Conservation (phyloP, 257 asterid species). For the Nicotiana undulata region DNA sequence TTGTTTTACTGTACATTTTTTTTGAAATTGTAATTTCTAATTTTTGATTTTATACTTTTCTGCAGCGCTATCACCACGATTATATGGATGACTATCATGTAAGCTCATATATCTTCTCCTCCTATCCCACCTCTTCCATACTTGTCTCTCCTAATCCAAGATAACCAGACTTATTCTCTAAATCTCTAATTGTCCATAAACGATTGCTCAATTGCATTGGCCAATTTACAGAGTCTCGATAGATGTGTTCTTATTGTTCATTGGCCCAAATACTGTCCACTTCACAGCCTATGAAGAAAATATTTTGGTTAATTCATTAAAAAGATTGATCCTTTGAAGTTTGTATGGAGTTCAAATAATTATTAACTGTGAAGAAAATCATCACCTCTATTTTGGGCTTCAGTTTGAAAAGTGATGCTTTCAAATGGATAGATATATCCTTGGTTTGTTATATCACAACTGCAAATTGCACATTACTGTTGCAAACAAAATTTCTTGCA, state of each 20-base stretch:
- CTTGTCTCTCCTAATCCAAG: neutral
- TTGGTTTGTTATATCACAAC: neutral
- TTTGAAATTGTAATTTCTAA: slow-evolving; percentile 3
- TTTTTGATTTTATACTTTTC: slow-evolving; percentile 10
- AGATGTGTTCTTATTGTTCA: neutral
- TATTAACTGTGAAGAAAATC: neutral
- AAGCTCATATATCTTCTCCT: slow-evolving; percentile 18
- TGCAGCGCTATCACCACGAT: slow-evolving; percentile 59
- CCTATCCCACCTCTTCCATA: neutral
- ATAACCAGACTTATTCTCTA: neutral
- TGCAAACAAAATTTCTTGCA: neutral
- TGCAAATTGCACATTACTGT: neutral
- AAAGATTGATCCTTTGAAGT: neutral
- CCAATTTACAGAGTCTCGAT: neutral
- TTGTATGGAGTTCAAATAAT: neutral
- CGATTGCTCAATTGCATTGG: neutral
- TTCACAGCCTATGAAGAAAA: neutral
- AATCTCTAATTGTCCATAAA: neutral
- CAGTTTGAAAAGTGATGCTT: neutral
- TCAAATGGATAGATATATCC: neutral
- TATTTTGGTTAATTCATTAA: neutral
- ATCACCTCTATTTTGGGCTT: neutral
- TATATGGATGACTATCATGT: slow-evolving; percentile 85
- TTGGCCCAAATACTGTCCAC: neutral
- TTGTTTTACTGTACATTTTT: neutral